Base-by-base conservation (phyloP, 306 rosid species). In the Prosopis cineraria region DNA sequence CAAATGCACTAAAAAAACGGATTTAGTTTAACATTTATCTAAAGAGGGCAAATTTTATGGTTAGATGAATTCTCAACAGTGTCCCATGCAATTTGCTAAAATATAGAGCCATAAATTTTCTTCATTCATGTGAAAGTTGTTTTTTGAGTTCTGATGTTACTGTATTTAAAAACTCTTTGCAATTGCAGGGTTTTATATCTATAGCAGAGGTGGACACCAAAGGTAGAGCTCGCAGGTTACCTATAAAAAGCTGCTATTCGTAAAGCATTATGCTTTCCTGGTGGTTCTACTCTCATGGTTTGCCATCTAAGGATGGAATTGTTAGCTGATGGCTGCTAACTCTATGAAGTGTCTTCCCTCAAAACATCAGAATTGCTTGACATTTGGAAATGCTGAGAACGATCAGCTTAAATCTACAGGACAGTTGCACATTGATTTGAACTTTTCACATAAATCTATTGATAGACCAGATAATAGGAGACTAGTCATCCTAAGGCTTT, bases 241-340 rank as follows among this genome's bases (percentile, higher is more conserved):
- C 97, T 55, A 78, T 94, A 72, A 91, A n/a, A 84, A 88, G 88
- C 98, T 70, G 89, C 77, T 77, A 88, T 94, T 82, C 91, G 92
- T 40, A 86, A 80, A 88, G 85, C 93, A 52, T 85, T 94, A 87
- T 91, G 97, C 87, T 86, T 94, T 81, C 98, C 93, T 14, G 98
- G 98, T 55, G 96, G 96, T 74, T 91, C 98, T 47, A 90, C 96
- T 52, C 94, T 94, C 85, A 90, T 94, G 98, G 78, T 89, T 87
- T 88, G 84, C 73, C 89, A 89, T 87, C 87, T 91, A 76, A 83
- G 59, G 86, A 80, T 78, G 45, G 94, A 83, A 13, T 71, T 48
- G 72, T 59, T 83, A 70, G 83, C 72, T 68, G 79, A 60, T 45
- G n/a, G 71, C 80, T 65, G 79, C 78, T 75, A 87, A 79, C 63